Conservation (phyloP, 805 yeast genomes). For the Peterozyma toletana region DNA sequence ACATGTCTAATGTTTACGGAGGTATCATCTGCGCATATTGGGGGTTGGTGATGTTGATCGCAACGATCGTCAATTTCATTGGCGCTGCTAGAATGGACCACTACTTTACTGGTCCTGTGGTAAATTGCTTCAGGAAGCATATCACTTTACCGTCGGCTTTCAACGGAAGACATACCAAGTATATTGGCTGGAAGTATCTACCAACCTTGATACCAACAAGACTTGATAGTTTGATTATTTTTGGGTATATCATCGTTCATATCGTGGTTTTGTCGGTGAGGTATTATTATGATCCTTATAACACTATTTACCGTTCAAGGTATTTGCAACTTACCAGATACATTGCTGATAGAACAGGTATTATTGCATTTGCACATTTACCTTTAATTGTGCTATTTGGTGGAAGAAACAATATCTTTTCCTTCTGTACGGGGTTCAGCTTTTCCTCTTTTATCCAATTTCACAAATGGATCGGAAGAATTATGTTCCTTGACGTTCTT, state of each 20-base stretch:
- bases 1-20: conserved; percentile 23
- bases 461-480: conserved; percentile 64
- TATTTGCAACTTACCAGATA: not conserved
- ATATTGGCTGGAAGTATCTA: conserved; percentile 11
- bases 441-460: conserved; percentile 38
- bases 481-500: conserved; percentile 28
- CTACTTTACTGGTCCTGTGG: conserved; percentile 20
- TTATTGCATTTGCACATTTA: conserved; percentile 28
- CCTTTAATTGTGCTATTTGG: conserved; percentile 37
- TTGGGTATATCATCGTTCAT: conserved; percentile 18
- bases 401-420: conserved; percentile 38
- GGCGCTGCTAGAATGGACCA: conserved; percentile 19
- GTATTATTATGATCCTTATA: conserved; percentile 9
- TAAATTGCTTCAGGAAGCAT: conserved; percentile 25
- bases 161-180: conserved; percentile 13
- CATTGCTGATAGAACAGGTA: conserved; percentile 29
- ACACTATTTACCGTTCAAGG: not conserved
- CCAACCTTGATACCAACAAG: conserved; percentile 23
- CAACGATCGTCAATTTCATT: conserved; percentile 23
- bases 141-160: conserved; percentile 32
- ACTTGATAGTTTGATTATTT: conserved; percentile 20
- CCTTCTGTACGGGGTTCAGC: conserved; percentile 35
- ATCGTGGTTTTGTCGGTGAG: conserved; percentile 14
- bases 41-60: conserved; percentile 28
- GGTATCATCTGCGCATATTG: conserved; percentile 30